phyloP scores from a whole-genome alignment of 768 basidiomycete genomes.

The Pleurotus sapidus region DNA sequence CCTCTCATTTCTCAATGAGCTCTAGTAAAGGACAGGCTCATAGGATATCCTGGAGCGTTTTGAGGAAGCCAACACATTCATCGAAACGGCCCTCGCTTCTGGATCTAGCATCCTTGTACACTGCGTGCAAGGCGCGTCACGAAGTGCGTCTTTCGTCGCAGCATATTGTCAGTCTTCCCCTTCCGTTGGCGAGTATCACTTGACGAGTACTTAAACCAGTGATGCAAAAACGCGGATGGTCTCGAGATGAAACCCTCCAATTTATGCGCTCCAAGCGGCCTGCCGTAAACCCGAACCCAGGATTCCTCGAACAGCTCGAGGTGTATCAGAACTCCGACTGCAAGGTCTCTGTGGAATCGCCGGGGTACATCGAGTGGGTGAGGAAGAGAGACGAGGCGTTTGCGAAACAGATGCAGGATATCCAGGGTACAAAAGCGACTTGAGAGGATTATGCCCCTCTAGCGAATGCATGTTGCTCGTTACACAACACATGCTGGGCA shows the following conservation, averaged over 20 bases:
- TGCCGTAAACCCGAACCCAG: not conserved
- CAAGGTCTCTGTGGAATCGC: not conserved
- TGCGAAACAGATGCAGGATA: not conserved
- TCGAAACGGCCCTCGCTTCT: slow-evolving; percentile 54
- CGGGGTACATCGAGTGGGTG: not conserved
- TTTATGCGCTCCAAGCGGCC: not conserved
- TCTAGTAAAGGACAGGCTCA: not conserved
- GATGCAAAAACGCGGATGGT: slow-evolving; percentile 4
- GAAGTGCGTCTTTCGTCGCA: slow-evolving; percentile 68
- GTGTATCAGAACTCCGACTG: not conserved
- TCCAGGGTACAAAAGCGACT: not conserved
- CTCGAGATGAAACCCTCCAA: not conserved
- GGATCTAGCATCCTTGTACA: slow-evolving; percentile 68
- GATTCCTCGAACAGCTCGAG: slow-evolving; percentile 5
- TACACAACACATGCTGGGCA: too few relatives aligned
- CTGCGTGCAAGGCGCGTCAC: slow-evolving; percentile 62
- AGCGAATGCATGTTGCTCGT: too few relatives aligned
- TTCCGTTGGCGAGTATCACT: not conserved
- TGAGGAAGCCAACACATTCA: slow-evolving; percentile 62
- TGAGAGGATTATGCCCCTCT: too few relatives aligned
- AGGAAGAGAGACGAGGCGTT: not conserved
- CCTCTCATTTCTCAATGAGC: not conserved
- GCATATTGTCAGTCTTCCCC: slow-evolving; percentile 60
- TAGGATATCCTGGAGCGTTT: slow-evolving; percentile 63
- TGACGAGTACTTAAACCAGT: not conserved